These are phyloP conservation scores for Sideroxylon spinosum DNA, from an alignment of 179 eudicot genomes.

Conservation along the genomic window DNA sequence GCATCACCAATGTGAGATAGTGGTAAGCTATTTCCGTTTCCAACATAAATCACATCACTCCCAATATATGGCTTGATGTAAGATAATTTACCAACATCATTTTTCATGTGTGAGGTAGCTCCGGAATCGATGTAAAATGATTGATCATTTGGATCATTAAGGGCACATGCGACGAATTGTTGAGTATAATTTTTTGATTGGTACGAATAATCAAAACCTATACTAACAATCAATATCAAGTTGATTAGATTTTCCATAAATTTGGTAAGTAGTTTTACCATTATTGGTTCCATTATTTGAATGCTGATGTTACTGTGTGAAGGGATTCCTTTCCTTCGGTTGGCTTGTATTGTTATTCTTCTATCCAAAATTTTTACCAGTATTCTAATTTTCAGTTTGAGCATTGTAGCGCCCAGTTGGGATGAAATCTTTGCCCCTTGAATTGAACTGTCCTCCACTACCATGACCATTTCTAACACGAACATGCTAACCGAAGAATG, in stretches of 20 bases:
- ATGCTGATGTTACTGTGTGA: not conserved
- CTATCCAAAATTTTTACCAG: not conserved
- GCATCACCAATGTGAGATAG: conserved; percentile 8
- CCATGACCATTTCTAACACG: not conserved
- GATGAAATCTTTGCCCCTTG: not conserved
- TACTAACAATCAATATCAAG: conserved; percentile 3
- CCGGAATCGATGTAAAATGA: not conserved
- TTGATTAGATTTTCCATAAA: conserved; percentile 7
- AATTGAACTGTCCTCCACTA: not conserved
- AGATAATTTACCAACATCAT: conserved; percentile 5
- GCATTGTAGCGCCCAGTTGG: not conserved
- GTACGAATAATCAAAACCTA: conserved; percentile 11
- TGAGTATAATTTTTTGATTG: not conserved
- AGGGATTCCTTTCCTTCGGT: no score
- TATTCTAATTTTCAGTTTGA: not conserved
- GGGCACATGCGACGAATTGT: conserved; percentile 2
- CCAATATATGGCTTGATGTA: not conserved
- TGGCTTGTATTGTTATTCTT: not conserved
- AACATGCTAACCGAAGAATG: not conserved
- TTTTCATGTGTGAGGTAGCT: conserved; percentile 2
- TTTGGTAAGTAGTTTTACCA: conserved; percentile 1
- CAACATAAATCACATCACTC: conserved; percentile 8
- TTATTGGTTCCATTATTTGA: not conserved
- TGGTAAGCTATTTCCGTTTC: not conserved
- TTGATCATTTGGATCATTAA: not conserved